Base-by-base conservation (phyloP, 1,284 basidiomycete species). In the Trametes pubescens region DNA sequence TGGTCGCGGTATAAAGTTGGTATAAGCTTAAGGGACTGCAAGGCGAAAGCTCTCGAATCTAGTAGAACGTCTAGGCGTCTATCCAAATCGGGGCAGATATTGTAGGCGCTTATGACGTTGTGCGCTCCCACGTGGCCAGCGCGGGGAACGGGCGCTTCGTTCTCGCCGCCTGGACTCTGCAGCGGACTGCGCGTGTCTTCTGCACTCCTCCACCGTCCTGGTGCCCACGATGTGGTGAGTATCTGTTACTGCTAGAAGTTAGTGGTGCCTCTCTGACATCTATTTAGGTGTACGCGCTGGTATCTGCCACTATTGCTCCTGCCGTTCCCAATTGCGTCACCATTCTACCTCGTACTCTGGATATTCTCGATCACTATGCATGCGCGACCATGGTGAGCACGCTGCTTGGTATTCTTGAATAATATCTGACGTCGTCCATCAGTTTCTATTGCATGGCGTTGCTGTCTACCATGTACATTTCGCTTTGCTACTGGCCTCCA, bases 401-500 rank as follows among this genome's bases (percentile, higher is more conserved):
- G 16, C 22, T 51, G 9, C 10, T 14, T 21, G 26, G 40, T 16
- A 10, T 46, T 29, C 44, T 11, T 34, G 40, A 47, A 55, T 18
- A 37, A 32, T 48, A 24, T 22, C 59, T 48, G 4, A 48, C 47
- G n/a, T 29, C 10, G 3, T 26, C 22, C 18, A 64, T 10, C 18
- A 93, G 92, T 71, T 91, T 93, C 73, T 94, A 94, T 75, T 94
- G 92, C 81, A 89, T 93, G 61, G 82, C 92, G 24, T 81, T 94
- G 22, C 85, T 94, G 21, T 83, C 86, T 0, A 90, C 92, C 16
- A 81, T 93, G 57, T 93, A 93, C 75, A 82, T 92, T 66, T 91
- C 92, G 16, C 91, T 92, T 13, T 94, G 92, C 74, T 93, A 93
- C 75, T 93, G 92, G 92, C 90, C 92, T 65, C 89, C 92, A 21